phyloP scores from a whole-genome alignment of 1,284 basidiomycete species.

The Rugosomyces carneus region DNA sequence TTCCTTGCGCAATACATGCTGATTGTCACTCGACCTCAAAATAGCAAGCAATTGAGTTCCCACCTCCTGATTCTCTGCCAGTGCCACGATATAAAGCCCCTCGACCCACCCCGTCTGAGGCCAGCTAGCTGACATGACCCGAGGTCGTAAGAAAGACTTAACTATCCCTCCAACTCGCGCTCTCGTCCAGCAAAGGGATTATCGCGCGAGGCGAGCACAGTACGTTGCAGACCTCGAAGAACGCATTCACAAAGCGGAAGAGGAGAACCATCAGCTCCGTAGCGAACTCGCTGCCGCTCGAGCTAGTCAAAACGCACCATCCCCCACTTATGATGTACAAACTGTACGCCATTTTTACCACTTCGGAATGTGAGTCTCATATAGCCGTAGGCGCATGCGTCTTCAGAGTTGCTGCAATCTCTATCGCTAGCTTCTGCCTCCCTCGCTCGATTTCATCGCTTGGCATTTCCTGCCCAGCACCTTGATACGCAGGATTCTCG shows the following conservation, averaged over 20 bases:
- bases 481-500: conserved; percentile 3
- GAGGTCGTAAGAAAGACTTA: conserved; percentile 59
- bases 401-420: conserved; percentile 44
- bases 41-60: conserved; percentile 6
- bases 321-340: conserved; percentile 31
- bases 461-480: conserved; percentile 26
- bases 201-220: conserved; percentile 53
- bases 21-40: conserved; percentile 16
- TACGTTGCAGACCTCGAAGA: conserved; percentile 53
- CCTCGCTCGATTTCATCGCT: conserved; percentile 39
- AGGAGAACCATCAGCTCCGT: conserved; percentile 45
- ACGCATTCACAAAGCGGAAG: conserved; percentile 44
- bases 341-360: conserved; percentile 30
- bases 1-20: conserved; percentile 19
- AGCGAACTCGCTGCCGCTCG: conserved; percentile 40
- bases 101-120: conserved; percentile 12
- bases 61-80: conserved; percentile 10
- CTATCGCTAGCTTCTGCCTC: conserved; percentile 40
- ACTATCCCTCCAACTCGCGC: conserved; percentile 45
- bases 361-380: conserved; percentile 1
- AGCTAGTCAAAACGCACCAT: conserved; percentile 27
- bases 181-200: conserved; percentile 54
- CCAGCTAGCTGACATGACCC: conserved; percentile 37
- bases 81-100: conserved; percentile 9
- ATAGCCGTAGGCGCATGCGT: conserved; percentile 36